Evolutionary conservation across 345 rosid genomes (phyloP), one percentile per base, ranked within the genome.

Genomic region (Streptanthus diversifolius): DNA sequence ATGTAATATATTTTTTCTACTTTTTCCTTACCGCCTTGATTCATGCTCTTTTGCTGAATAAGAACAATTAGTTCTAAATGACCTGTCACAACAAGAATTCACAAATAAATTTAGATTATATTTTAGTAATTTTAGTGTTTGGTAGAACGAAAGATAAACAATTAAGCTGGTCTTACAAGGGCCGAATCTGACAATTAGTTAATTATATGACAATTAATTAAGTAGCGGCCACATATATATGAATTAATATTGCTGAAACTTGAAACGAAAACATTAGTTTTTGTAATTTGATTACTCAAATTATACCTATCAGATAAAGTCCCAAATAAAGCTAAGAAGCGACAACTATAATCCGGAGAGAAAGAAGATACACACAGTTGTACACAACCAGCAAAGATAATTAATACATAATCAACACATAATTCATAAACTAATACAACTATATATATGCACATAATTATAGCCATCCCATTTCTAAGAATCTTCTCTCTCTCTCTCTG

Each of bases 281-380:
- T 10, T 39, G 54, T 29, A 37, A 22, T 57, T 37, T 66, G 51
- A 66, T 57, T 14, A 74, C 17, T 27, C n/a, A n/a, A n/a, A n/a
- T 57, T 11, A 64, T 55, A 52, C 12, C 66, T 36, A 65, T 57
- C 41, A 32, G 73, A 68, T 53, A 53, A 68, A 44, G 48, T 22
- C 74, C 18, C 18, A 30, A 24, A 40, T 52, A 75, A 75, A 75
- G 70, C 29, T 68, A 61, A 75, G 70, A 68, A 68, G 12, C 64
- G 74, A 68, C 79, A 75, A 75, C 70, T 68, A 75, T 43, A 52
- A 41, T 32, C 47, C 64, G 37, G 43, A 52, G 39, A 60, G 55
- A 74, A 60, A 52, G 39, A 67, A 66, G 73, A 61, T 43, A 68
- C 64, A 60, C 64, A 68, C 64, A 75, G 79, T 75, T 75, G 79